phyloP scores from a whole-genome alignment of 225 moss, liverwort and hornwort species.

The Sphagnum tenellum region DNA sequence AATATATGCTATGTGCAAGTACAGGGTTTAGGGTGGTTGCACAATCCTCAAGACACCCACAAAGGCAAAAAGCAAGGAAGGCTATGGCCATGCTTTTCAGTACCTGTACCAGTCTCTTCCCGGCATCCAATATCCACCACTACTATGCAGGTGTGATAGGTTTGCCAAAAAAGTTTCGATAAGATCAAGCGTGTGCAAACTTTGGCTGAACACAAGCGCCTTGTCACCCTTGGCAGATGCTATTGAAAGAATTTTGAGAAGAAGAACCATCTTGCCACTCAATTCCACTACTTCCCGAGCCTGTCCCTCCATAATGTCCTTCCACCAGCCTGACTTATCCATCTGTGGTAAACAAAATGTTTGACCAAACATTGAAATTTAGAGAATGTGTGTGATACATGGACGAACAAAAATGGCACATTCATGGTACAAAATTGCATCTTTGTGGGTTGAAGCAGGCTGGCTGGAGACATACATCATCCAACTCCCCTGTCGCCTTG shows the following conservation, averaged over 20 bases:
- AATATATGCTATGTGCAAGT: too few species aligned
- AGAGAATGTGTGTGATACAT: too few species aligned
- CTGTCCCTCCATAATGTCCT: conserved; percentile 50
- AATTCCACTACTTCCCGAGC: conserved; percentile 45
- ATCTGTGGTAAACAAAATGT: conserved; percentile 25
- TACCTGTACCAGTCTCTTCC: conserved; percentile 97
- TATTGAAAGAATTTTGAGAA: conserved; percentile 67
- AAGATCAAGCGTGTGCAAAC: conserved; percentile 74
- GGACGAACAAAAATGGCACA: too few species aligned
- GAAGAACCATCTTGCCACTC: conserved; percentile 89
- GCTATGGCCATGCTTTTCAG: too few species aligned
- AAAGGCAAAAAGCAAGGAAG: too few species aligned
- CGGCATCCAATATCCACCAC: conserved; percentile 50
- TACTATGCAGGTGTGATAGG: conserved; percentile 27
- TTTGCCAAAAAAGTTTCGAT: conserved; percentile 69
- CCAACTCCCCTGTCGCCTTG: conserved; percentile 24
- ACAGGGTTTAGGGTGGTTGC: too few species aligned
- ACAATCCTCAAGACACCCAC: not conserved
- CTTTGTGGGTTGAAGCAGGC: not conserved
- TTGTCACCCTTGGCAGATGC: conserved; percentile 63
- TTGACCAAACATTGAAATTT: not conserved
- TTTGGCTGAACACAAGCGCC: conserved; percentile 92
- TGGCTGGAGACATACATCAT: conserved; percentile 27
- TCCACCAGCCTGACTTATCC: conserved; percentile 85
- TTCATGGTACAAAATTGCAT: too few species aligned